Conservation (phyloP, 495 filamentous ascomycete species). For the Penicillium dipodomyicola region DNA sequence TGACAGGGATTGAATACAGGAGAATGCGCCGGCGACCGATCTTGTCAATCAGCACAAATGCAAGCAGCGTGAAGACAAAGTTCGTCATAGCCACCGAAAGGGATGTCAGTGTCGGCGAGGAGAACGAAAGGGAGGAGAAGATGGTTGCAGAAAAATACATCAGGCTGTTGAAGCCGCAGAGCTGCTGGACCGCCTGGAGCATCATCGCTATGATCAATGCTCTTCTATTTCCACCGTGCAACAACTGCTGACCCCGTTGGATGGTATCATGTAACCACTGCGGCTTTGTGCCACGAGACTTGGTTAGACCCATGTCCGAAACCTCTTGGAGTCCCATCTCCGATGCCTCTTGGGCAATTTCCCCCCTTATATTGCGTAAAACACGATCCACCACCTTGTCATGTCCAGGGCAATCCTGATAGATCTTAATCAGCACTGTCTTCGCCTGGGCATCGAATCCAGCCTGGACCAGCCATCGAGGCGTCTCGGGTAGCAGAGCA, state of each 20-base stretch:
- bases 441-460: conserved; percentile 58
- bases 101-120: conserved; percentile 75
- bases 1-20: conserved; percentile 79
- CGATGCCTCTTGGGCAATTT: conserved; percentile 64
- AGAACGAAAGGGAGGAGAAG: conserved; percentile 76
- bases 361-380: conserved; percentile 63
- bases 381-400: conserved; percentile 52
- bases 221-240: conserved; percentile 64
- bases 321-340: conserved; percentile 16
- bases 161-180: conserved; percentile 87
- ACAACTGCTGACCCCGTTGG: conserved; percentile 53
- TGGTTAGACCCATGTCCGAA: conserved; percentile 31
- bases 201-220: conserved; percentile 82
- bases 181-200: conserved; percentile 83
- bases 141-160: conserved; percentile 97
- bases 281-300: conserved; percentile 14
- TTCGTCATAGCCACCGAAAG: conserved; percentile 82
- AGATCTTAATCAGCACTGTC: conserved; percentile 61
- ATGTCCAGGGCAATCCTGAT: conserved; percentile 49
- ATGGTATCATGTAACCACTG: conserved; percentile 34
- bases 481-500: conserved; percentile 74
- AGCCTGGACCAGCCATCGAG: conserved; percentile 77
- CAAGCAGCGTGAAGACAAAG: conserved; percentile 73
- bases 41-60: conserved; percentile 75
- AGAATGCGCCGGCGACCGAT: conserved; percentile 79